Evolutionary conservation across 768 basidiomycete genomes (phyloP).

Genomic region (Auricularia cornea): DNA sequence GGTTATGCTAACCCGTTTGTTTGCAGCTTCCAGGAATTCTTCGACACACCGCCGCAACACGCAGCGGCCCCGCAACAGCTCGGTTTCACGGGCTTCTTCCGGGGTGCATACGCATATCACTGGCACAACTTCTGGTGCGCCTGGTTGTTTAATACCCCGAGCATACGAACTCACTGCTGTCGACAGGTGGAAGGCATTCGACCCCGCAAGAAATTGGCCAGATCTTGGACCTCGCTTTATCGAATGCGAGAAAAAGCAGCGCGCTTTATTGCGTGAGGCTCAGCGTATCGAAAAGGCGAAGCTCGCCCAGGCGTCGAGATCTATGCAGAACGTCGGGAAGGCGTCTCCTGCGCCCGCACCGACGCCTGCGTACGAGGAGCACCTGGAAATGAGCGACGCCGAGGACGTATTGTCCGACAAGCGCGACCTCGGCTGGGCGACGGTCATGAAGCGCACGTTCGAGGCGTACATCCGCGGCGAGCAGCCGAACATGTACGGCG

Average conservation of each 20-base stretch:
- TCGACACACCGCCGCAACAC: conserved; percentile 63
- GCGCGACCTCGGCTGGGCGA: conserved; percentile 84
- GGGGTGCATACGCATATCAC: conserved; percentile 92
- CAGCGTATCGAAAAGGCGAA: neutral
- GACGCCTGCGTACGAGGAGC: neutral
- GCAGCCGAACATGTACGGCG: conserved; percentile 92
- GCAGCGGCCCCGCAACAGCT: conserved; percentile 79
- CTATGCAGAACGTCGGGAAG: conserved; percentile 10
- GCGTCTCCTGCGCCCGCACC: conserved; percentile 2
- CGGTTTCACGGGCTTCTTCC: conserved; percentile 94
- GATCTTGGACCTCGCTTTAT: conserved; percentile 79
- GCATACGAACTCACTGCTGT: neutral
- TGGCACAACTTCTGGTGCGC: conserved; percentile 88
- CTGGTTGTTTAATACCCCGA: neutral
- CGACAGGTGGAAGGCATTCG: conserved; percentile 91
- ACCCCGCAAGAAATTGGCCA: conserved; percentile 88
- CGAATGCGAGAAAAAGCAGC: conserved; percentile 63
- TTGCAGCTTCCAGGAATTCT: conserved; percentile 77
- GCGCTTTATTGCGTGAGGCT: conserved; percentile 21
- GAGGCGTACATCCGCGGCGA: conserved; percentile 90
- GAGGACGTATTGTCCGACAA: conserved; percentile 50
- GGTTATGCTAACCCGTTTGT: neutral
- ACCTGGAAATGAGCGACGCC: conserved; percentile 4
- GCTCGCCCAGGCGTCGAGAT: conserved; percentile 25
- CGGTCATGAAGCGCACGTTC: conserved; percentile 91